Evolutionary conservation across 768 basidiomycete species (phyloP).

Genomic region (Rhizopogon sp.): DNA sequence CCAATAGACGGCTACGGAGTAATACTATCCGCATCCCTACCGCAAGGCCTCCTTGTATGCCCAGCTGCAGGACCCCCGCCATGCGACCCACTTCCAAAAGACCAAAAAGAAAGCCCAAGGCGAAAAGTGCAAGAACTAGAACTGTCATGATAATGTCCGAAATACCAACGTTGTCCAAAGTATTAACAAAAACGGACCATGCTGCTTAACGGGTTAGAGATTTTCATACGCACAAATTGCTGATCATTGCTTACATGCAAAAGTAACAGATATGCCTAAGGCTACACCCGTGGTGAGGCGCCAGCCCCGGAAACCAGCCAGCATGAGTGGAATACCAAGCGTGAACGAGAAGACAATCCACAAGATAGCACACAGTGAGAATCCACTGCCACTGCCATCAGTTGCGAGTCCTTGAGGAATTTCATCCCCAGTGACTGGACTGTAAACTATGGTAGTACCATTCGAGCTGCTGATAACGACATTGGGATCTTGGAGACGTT

Average conservation of each 20-base stretch:
- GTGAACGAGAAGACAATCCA: slow-evolving; percentile 54
- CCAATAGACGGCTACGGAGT: slow-evolving; percentile 43
- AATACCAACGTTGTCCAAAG: slow-evolving; percentile 41
- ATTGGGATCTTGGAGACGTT: slow-evolving; percentile 23
- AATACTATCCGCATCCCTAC: slow-evolving; percentile 52
- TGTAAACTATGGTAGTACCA: slow-evolving; percentile 40
- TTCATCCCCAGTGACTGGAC: slow-evolving; percentile 35
- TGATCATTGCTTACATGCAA: slow-evolving; percentile 34
- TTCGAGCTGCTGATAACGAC: slow-evolving; percentile 17
- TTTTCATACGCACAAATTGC: background rate
- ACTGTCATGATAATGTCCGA: slow-evolving; percentile 47
- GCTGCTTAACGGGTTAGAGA: slow-evolving; percentile 27
- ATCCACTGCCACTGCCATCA: slow-evolving; percentile 53
- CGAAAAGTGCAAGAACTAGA: slow-evolving; percentile 46
- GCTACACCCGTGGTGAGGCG: slow-evolving; percentile 52
- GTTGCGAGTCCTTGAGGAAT: slow-evolving; percentile 52
- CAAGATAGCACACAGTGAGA: slow-evolving; percentile 43
- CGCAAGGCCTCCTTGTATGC: slow-evolving; percentile 51
- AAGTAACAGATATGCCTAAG: slow-evolving; percentile 43
- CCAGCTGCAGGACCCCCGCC: slow-evolving; percentile 42
- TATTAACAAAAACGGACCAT: slow-evolving; percentile 62
- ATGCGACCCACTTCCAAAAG: slow-evolving; percentile 45
- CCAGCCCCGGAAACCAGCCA: slow-evolving; percentile 54
- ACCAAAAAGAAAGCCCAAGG: slow-evolving; percentile 47
- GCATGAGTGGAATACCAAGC: slow-evolving; percentile 48